Base-by-base conservation (phyloP, 352 stramenopile genomes). In the Globisporangium spinosum region DNA sequence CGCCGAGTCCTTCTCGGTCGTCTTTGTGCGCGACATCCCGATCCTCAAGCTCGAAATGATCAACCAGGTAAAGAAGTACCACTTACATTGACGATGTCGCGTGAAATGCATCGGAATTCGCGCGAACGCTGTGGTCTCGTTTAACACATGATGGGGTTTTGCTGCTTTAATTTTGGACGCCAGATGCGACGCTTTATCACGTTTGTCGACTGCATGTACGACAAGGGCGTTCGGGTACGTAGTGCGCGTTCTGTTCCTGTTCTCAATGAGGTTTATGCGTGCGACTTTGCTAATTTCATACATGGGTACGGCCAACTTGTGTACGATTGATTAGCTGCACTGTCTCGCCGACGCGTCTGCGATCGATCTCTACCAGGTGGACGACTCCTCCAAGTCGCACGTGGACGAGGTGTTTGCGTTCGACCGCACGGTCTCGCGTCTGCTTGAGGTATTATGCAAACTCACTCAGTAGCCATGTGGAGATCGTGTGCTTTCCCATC, bases 181-280 rank as follows among this genome's bases (percentile, higher is more conserved):
- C 47, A 89, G 69, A 87, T 93, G 69, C 88, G 97, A 60, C 90
- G 97, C 62, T 99, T 99, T 74, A 99, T 99, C 73, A 99, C 97
- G 13, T 93, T 99, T 58, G 86, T 99, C 67, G 97, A 99, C 80
- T 98, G 98, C 77, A 89, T 99, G 78, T 99, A 99, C 75, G 97
- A 99, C 73, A 87, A 82, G 47, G 77, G 79, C 63, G 83, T 93
- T 3, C 73, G 76, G 68, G 83, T 94, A 73, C 32, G 85, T 81
- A 10, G 32, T 38, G 32, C 32, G 32, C 7, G 5, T 7, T 38
- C 5, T 38, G 8, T 38, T 38, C 32, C 32, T 38, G 8, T 38
- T 38, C 32, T 38, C 32, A 12, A 38, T 38, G 32, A 38, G 32
- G 32, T 12, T 12, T n/a, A 17, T 58, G 23, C 20, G 25, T 10